A percentile compares a stretch with the other conserved stretches of the same genome.
Evolutionary conservation across 139 green algal genomes (phyloP).

Genomic region (Tetradesmus lagerheimii): DNA sequence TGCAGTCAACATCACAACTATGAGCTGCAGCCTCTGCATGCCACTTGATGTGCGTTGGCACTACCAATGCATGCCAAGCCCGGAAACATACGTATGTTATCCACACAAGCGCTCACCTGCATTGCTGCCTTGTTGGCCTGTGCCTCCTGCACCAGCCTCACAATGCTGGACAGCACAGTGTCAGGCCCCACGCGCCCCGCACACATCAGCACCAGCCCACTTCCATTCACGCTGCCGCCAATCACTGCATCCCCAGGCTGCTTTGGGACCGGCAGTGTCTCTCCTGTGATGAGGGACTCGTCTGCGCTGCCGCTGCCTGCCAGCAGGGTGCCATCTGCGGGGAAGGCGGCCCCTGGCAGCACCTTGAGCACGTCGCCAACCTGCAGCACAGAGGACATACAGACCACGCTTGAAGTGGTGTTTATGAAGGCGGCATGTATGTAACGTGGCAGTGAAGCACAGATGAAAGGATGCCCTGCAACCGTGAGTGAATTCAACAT

Average conservation of each 20-base stretch:
- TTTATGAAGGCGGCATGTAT: too few species aligned
- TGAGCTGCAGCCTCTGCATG: too few species aligned
- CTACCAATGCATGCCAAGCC: too few species aligned
- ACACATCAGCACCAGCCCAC: constrained; percentile 63
- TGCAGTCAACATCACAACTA: too few species aligned
- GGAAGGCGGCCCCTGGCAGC: constrained; percentile 4
- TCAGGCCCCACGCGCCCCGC: constrained; percentile 78
- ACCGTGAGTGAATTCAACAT: too few species aligned
- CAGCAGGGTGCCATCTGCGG: background rate
- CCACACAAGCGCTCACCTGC: constrained; percentile 65
- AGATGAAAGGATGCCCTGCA: too few species aligned
- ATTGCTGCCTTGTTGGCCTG: constrained; percentile 98
- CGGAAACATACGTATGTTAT: too few species aligned
- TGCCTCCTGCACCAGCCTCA: constrained; percentile 90
- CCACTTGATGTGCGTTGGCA: too few species aligned
- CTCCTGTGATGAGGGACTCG: background rate
- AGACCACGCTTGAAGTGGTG: too few species aligned
- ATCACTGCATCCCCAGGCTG: constrained; percentile 74
- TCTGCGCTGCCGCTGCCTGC: background rate
- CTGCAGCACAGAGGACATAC: background rate
- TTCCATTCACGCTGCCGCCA: constrained; percentile 92
- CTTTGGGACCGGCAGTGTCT: background rate
- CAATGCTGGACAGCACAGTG: constrained; percentile 89
- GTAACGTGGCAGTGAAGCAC: too few species aligned
- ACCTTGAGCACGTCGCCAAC: background rate